Evolutionary conservation across 495 filamentous ascomycete genomes (phyloP).

Genomic region (Penicillium subrubescens): DNA sequence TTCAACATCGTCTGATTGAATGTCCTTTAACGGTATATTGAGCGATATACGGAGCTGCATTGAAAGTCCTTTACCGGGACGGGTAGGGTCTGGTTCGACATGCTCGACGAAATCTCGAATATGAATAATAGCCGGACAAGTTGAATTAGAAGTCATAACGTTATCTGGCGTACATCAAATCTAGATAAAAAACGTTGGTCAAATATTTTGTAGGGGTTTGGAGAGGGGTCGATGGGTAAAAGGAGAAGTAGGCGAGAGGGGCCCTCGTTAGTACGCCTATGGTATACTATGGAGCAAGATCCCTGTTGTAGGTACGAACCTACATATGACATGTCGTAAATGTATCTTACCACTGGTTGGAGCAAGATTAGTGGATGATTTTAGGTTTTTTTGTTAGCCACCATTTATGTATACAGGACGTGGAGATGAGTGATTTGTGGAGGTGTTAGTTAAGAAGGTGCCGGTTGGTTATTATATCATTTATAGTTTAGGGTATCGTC

Average conservation of each 20-base stretch:
- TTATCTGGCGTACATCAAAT: background rate
- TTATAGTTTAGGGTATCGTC: background rate
- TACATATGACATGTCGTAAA: background rate
- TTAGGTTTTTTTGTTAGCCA: background rate
- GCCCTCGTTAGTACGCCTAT: background rate
- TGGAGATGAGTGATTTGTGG: too few relatives aligned
- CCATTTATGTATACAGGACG: background rate
- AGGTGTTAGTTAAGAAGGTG: background rate
- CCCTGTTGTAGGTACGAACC: background rate
- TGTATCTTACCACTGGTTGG: background rate
- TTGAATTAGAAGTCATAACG: background rate
- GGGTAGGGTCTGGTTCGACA: background rate
- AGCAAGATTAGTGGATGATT: background rate
- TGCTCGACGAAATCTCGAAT: background rate
- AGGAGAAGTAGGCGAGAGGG: background rate
- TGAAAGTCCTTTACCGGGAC: background rate
- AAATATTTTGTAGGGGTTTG: background rate
- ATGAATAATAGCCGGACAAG: background rate
- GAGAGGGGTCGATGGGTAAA: background rate
- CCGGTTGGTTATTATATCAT: background rate
- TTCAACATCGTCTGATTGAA: background rate
- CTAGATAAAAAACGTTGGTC: background rate
- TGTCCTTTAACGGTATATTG: background rate
- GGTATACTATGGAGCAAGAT: background rate
- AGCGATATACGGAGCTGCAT: background rate